phyloP scores from a whole-genome alignment of 2,329 filamentous ascomycete species.

The Didymellaceae sp. region DNA sequence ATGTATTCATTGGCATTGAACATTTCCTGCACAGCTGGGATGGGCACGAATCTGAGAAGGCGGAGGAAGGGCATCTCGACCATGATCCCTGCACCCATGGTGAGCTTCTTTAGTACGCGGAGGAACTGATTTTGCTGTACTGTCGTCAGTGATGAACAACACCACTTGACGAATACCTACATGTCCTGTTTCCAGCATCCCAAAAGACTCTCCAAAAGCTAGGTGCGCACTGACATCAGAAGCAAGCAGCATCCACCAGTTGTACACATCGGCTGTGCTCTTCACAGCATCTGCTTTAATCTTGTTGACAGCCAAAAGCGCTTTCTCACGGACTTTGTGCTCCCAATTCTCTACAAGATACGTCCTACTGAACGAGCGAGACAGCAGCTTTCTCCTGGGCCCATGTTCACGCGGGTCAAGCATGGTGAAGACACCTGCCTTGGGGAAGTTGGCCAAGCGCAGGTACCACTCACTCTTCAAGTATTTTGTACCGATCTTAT shows the following conservation, averaged over 20 bases:
- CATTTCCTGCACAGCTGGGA: constrained; percentile 39
- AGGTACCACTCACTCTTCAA: constrained; percentile 40
- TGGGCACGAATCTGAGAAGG: constrained; percentile 41
- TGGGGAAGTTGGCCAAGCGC: constrained; percentile 32
- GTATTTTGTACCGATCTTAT: constrained; percentile 39
- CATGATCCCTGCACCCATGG: constrained; percentile 46
- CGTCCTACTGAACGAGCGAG: constrained; percentile 45
- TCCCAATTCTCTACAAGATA: constrained; percentile 50
- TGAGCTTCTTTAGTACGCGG: constrained; percentile 45
- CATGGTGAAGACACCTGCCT: constrained; percentile 48
- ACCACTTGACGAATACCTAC: constrained; percentile 36
- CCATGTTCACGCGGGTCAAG: constrained; percentile 44
- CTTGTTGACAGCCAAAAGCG: constrained; percentile 39
- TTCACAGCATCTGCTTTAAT: constrained; percentile 37
- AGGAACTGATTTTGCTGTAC: constrained; percentile 40
- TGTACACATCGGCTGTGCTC: constrained; percentile 43
- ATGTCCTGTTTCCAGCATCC: constrained; percentile 47
- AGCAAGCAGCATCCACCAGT: constrained; percentile 50
- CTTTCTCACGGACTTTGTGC: constrained; percentile 40
- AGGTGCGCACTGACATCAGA: constrained; percentile 48
- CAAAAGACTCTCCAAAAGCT: constrained; percentile 50
- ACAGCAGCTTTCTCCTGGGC: constrained; percentile 44
- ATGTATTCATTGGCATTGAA: constrained; percentile 47
- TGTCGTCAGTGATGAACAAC: background rate
- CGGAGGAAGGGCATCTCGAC: constrained; percentile 46